Evolutionary conservation across 1,284 basidiomycete species (phyloP).

Genomic region (Microbotryum intermedium): DNA sequence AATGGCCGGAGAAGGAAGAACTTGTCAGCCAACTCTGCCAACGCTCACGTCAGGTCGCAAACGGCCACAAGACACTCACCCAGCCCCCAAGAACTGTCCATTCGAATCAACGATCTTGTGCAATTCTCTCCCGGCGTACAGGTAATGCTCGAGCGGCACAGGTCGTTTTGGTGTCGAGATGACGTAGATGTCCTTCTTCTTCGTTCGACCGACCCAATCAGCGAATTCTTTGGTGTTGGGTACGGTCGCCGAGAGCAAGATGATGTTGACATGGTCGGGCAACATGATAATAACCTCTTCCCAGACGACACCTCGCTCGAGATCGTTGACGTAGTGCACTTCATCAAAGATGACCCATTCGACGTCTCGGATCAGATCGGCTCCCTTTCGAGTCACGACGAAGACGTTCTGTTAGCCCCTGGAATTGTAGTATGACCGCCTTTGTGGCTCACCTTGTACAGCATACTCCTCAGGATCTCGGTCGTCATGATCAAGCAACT

Average conservation of each 20-base stretch:
- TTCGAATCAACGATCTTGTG: conserved; percentile 86
- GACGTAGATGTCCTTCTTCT: conserved; percentile 99
- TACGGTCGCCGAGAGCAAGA: conserved; percentile 92
- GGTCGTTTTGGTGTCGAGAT: conserved; percentile 95
- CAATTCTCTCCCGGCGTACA: conserved; percentile 85
- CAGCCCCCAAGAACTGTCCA: conserved; percentile 64
- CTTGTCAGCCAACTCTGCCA: not conserved
- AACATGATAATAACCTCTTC: conserved; percentile 99
- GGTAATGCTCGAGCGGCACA: conserved; percentile 91
- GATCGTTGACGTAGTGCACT: conserved; percentile 99
- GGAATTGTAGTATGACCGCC: too few relatives aligned
- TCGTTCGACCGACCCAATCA: conserved; percentile 98
- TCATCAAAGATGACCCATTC: conserved; percentile 99
- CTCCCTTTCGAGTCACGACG: conserved; percentile 48
- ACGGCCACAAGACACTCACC: conserved; percentile 45
- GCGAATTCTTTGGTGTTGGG: conserved; percentile 98
- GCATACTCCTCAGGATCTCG: conserved; percentile 97
- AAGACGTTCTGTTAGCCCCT: too few relatives aligned
- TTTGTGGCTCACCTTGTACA: conserved; percentile 57
- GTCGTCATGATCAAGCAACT: conserved; percentile 83
- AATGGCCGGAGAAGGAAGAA: not conserved
- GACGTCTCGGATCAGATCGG: conserved; percentile 95
- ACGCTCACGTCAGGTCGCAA: too few relatives aligned
- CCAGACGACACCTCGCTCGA: conserved; percentile 99
- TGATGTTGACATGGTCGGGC: conserved; percentile 93